Conservation (phyloP, 2,329 filamentous ascomycete genomes). For the Cytospora leucostoma region DNA sequence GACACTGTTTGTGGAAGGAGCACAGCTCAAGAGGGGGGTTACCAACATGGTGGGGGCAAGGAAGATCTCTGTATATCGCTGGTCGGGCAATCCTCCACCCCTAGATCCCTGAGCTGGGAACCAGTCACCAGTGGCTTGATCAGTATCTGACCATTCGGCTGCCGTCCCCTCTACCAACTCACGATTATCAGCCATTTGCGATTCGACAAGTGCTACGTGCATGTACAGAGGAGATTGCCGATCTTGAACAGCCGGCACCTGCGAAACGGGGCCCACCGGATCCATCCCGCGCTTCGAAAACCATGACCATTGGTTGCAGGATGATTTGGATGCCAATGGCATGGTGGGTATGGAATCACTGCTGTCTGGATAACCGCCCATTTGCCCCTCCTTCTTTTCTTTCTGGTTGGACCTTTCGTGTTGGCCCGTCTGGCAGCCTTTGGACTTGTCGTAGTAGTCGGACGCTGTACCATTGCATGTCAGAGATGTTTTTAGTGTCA, state of each 20-base stretch:
- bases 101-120: not conserved
- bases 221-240: not conserved
- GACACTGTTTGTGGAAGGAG: not conserved
- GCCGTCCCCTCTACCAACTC: not conserved
- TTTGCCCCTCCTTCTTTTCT: constrained; percentile 17
- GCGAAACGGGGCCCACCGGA: constrained; percentile 14
- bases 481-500: not conserved
- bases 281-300: constrained; percentile 13
- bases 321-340: constrained; percentile 13
- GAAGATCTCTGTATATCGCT: not conserved
- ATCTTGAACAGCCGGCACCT: not conserved
- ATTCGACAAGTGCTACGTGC: not conserved
- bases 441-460: not conserved
- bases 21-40: not conserved
- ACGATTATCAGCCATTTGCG: not conserved
- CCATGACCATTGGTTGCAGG: constrained; percentile 16
- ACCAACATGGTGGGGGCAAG: not conserved
- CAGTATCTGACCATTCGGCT: not conserved
- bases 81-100: not conserved
- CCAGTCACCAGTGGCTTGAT: not conserved
- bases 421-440: constrained; percentile 16
- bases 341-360: constrained; percentile 9
- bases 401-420: not conserved
- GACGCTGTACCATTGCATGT: not conserved
- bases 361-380: constrained; percentile 17